Evolutionary conservation across 768 basidiomycete genomes (phyloP), one percentile per base, ranked within the genome.

Genomic region (Serpula lacrymans): DNA sequence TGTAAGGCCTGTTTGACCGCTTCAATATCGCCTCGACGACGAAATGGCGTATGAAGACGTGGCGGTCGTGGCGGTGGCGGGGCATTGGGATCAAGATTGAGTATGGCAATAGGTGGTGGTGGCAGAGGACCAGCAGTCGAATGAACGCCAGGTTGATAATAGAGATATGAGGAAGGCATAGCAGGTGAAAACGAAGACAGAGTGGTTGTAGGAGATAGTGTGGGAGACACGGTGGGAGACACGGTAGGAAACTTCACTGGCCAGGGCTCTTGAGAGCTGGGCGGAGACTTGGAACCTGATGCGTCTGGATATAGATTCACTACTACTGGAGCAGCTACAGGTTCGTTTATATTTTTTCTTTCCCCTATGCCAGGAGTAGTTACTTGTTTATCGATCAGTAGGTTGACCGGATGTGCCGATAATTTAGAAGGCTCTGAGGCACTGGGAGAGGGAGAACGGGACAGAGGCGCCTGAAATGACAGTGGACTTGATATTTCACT

Each of bases 51-150:
- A 49, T 77, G 70, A 4, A 81, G 65, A 29, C 83, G 78, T 5
- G 79, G 77, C 24, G 81, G 80, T 27, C 78, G 76, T 43, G 82
- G 80, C 2, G 70, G 63, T 17, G 81, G 78, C 9, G 75, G 69
- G 7, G 72, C 63, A 35, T 57, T 67, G 10, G 66, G 64, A 35
- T 72, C 65, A 23, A 78, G 68, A 42, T 64, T 65, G 40, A 79
- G 72, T 41, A 69, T 59, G 14, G 80, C 72, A 43, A 79, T 69
- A 2, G 85, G 83, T 7, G 84, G 84, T 23, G 78, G 76, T 21
- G 86, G 84, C 43, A 84, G 69, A 34, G 86, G 85, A 4, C 84
- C 82, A 29, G 84, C 85, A 17, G 74, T 85, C 6, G 83, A 70
- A 60, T 88, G 82, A 2, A 82, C 51, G 35, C 79, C 83, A 34